Base-by-base conservation (phyloP, 352 stramenopile species). In the Pythium scleroteichum region DNA sequence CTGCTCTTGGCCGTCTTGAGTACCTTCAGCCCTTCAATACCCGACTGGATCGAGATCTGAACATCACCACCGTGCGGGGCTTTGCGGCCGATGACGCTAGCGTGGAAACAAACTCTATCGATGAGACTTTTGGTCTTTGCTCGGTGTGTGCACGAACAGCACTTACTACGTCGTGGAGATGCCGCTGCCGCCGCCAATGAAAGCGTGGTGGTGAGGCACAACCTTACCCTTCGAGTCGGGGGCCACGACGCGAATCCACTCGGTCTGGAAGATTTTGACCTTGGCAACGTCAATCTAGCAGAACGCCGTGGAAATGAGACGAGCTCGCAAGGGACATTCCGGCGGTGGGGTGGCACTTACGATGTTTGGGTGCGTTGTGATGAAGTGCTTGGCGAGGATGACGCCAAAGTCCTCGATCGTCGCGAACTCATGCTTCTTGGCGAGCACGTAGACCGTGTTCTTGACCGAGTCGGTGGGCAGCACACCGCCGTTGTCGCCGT, bases 1-100 rank as follows among this genome's bases (percentile, higher is more conserved):
- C 80, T 76, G 68, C 80, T 92, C 76, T 97, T 87, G 44, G 88
- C 90, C 33, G 88, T 97, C 77, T 97, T 97, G 58, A 97, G 84
- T 53, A 96, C 80, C 47, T 83, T 88, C 53, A 94, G 78, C 19
- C 73, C 78, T 44, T 82, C 69, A 12, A 92, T 66, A 27, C 82
- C 82, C 20, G 79, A 77, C 44, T 80, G 67, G 39, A 92, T 63
- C 27, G 74, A 81, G 57, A 92, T 55, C 33, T 73, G 44, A 1
- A 70, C 65, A 27, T 68, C 63, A 14, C 69, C 69, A 12, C 66
- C 48, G 49, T 65, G 47, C 10, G 61, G 53, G 17, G 73, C 60
- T 65, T 88, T 90, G 68, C 71, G 70, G 4, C 72, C 77, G 45
- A 84, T 67, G 14, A 86, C 79, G 56, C 76, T 87, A 48, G 8